These are phyloP conservation scores for Puccinia polysora DNA, from an alignment of 1,284 basidiomycete species.

Conservation along the genomic window DNA sequence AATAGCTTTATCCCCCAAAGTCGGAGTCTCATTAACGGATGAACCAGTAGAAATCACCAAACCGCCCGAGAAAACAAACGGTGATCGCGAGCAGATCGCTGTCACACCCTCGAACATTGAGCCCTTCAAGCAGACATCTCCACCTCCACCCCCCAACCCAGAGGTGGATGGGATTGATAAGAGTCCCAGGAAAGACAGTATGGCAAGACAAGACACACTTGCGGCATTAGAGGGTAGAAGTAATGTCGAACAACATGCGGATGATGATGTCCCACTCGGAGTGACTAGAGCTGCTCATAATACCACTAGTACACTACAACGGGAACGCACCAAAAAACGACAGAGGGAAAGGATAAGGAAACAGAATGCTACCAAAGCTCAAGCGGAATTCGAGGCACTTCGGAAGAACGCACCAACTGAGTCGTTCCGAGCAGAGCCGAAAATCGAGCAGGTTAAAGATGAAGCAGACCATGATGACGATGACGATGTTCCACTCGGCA, in stretches of 20 bases:
- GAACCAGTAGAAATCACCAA: too few species aligned
- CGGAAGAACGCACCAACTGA: not conserved
- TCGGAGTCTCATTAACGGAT: not conserved
- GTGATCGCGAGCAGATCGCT: not conserved
- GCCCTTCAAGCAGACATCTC: not conserved
- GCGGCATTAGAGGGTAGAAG: conserved; percentile 35
- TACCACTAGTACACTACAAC: not conserved
- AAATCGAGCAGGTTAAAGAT: not conserved
- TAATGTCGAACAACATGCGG: conserved; percentile 25
- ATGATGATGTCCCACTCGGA: conserved; percentile 42
- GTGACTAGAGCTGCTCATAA: conserved; percentile 35
- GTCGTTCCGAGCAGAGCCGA: not conserved
- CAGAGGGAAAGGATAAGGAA: conserved; percentile 3
- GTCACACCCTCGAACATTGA: conserved; percentile 1
- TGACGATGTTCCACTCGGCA: conserved; percentile 39
- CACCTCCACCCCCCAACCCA: conserved; percentile 1
- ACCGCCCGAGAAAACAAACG: not conserved
- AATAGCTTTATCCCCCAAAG: not conserved
- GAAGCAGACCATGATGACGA: conserved; percentile 3
- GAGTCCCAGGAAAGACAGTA: too few species aligned
- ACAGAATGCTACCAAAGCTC: conserved; percentile 3
- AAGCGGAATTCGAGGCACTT: conserved; percentile 11
- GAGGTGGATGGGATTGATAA: conserved; percentile 2
- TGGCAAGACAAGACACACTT: conserved; percentile 29
- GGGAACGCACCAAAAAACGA: conserved; percentile 23